phyloP scores from a whole-genome alignment of 768 basidiomycete genomes.

The Podaxis sp. region DNA sequence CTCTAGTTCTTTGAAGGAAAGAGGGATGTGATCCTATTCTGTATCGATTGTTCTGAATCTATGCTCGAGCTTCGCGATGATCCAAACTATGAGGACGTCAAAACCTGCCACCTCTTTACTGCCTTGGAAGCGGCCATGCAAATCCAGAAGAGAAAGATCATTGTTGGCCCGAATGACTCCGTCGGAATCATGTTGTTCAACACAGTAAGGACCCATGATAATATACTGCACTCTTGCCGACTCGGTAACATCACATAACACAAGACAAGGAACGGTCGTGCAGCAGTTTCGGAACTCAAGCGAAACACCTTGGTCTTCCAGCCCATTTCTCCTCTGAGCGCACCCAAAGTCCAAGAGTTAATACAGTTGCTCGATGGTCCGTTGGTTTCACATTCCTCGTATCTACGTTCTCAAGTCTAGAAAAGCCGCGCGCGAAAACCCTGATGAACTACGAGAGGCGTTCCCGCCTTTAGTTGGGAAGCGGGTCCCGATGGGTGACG shows the following conservation, averaged over 20 bases:
- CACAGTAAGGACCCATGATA: conserved; percentile 56
- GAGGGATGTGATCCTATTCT: conserved; percentile 90
- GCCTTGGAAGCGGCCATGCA: conserved; percentile 84
- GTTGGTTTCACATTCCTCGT: conserved; percentile 19
- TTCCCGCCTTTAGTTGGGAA: conserved; percentile 65
- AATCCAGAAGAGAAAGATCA: conserved; percentile 87
- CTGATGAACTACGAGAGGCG: conserved; percentile 48
- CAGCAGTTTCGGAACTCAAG: conserved; percentile 61
- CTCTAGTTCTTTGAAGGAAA: conserved; percentile 67
- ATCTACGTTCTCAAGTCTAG: conserved; percentile 5
- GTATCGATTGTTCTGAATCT: conserved; percentile 89
- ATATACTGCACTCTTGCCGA: neutral
- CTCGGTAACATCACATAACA: neutral
- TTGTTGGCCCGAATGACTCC: conserved; percentile 84
- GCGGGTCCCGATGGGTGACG: conserved; percentile 80
- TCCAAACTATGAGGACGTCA: conserved; percentile 59
- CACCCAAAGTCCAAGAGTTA: conserved; percentile 78
- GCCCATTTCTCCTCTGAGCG: conserved; percentile 73
- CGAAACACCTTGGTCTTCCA: conserved; percentile 72
- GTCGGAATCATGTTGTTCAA: conserved; percentile 94
- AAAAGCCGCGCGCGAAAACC: conserved; percentile 61
- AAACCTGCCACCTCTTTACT: conserved; percentile 74
- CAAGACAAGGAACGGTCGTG: conserved; percentile 42
- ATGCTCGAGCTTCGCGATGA: conserved; percentile 79
- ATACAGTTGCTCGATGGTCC: conserved; percentile 77